These are phyloP conservation scores for Apophysomyces trapeziformis DNA, from an alignment of 371 early-diverging fungal genomes.

Conservation along the genomic window DNA sequence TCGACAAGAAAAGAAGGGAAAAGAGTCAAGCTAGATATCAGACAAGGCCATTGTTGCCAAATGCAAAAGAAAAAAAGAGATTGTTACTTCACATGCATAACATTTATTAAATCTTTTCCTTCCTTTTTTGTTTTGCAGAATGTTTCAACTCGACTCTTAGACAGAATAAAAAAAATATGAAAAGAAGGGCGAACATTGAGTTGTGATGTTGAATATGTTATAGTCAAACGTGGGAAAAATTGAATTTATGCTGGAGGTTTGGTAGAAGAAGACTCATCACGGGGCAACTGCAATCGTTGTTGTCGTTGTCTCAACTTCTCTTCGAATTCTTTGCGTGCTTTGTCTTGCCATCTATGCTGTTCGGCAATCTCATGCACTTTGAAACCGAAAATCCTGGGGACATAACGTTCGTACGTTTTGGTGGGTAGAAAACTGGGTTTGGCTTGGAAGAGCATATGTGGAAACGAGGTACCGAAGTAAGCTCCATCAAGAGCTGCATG, in stretches of 20 bases:
- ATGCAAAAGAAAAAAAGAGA: too few species aligned
- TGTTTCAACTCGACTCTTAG: too few species aligned
- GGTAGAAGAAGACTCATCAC: background rate
- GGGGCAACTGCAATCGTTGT: conserved; percentile 14
- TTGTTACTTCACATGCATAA: too few species aligned
- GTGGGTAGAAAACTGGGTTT: conserved; percentile 86
- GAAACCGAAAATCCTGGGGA: conserved; percentile 97
- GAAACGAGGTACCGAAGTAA: conserved; percentile 97
- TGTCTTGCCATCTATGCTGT: conserved; percentile 90
- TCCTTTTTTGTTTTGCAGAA: too few species aligned
- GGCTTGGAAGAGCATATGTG: conserved; percentile 93
- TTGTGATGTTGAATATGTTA: too few species aligned
- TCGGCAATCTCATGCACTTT: conserved; percentile 83
- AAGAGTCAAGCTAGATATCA: too few species aligned
- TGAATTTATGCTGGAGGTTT: conserved; percentile 6
- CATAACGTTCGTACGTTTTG: conserved; percentile 73
- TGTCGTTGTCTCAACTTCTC: conserved; percentile 30
- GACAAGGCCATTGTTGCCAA: too few species aligned
- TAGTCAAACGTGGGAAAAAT: too few species aligned
- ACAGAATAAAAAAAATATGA: too few species aligned
- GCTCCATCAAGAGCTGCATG: conserved; percentile 94
- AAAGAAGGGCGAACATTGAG: too few species aligned
- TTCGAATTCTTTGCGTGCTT: conserved; percentile 68
- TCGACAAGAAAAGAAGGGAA: too few species aligned
- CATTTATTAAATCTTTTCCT: too few species aligned